Percentiles rank a stretch among this genome's conserved stretches.
These are phyloP conservation scores for Candida insectalens DNA, from an alignment of 805 yeast species.

Conservation along the genomic window DNA sequence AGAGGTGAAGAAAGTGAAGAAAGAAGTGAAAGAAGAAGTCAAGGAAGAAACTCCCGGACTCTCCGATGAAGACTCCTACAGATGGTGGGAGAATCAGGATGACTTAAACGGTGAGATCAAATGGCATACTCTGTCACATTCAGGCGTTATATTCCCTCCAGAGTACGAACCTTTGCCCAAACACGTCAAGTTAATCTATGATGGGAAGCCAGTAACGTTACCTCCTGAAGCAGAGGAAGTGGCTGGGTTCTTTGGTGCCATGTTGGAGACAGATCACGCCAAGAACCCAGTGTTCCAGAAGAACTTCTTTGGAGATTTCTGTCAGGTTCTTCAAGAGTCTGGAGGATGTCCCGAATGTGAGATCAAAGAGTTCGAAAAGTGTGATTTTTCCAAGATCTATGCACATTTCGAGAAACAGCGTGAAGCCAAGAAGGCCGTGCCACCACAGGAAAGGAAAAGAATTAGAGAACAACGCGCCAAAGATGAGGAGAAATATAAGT, in stretches of 20 bases:
- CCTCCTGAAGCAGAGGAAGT: slow-evolving; percentile 89
- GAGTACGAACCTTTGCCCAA: slow-evolving; percentile 79
- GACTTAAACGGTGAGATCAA: slow-evolving; percentile 66
- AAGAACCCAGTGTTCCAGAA: slow-evolving; percentile 76
- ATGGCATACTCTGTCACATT: slow-evolving; percentile 82
- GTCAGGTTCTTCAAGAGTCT: slow-evolving; percentile 51
- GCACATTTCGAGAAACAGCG: slow-evolving; percentile 60
- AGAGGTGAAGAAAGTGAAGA: slow-evolving; percentile 11
- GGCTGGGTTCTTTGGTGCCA: slow-evolving; percentile 89
- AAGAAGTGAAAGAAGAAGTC: slow-evolving; percentile 14
- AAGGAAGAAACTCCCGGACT: slow-evolving; percentile 34
- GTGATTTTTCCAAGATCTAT: slow-evolving; percentile 72
- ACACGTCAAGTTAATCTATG: slow-evolving; percentile 65
- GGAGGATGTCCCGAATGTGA: slow-evolving; percentile 51
- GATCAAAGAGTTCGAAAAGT: slow-evolving; percentile 49
- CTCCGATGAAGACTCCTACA: slow-evolving; percentile 57
- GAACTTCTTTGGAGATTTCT: slow-evolving; percentile 79
- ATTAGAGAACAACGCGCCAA: slow-evolving; percentile 65
- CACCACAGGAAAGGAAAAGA: slow-evolving; percentile 66
- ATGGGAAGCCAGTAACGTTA: slow-evolving; percentile 63
- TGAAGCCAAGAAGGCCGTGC: slow-evolving; percentile 60
- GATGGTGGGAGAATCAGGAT: slow-evolving; percentile 78
- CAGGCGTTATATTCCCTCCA: slow-evolving; percentile 92
- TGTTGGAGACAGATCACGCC: slow-evolving; percentile 83
- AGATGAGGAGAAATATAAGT: slow-evolving; percentile 71